These are phyloP conservation scores for Pseudomicrostroma phylloplanum DNA, from an alignment of 1,284 basidiomycete genomes.

Conservation along the genomic window DNA sequence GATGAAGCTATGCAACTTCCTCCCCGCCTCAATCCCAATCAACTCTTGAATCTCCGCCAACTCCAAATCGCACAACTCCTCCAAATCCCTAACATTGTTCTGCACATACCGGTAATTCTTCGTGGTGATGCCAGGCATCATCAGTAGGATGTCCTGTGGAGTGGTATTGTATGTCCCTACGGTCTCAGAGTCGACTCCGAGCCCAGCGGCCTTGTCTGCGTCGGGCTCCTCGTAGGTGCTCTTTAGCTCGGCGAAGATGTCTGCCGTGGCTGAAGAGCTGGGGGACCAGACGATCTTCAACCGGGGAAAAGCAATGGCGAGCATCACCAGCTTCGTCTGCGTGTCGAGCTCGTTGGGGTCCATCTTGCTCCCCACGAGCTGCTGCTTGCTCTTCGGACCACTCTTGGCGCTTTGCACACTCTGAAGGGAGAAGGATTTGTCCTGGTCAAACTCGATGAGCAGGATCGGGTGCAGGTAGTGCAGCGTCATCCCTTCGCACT, in stretches of 20 bases:
- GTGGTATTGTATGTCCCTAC: constrained; percentile 25
- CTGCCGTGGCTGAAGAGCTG: constrained; percentile 82
- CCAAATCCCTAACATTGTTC: constrained; percentile 68
- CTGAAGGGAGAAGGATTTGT: constrained; percentile 67
- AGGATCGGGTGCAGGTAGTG: constrained; percentile 91
- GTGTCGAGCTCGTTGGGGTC: constrained; percentile 54
- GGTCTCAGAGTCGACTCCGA: constrained; percentile 22
- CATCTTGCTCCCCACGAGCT: constrained; percentile 12
- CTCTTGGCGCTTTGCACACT: not conserved
- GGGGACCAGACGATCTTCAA: constrained; percentile 94
- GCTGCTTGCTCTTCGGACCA: constrained; percentile 6
- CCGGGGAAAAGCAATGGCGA: constrained; percentile 81
- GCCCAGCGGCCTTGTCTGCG: constrained; percentile 66
- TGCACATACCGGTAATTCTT: constrained; percentile 83
- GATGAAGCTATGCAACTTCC: constrained; percentile 66
- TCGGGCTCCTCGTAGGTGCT: constrained; percentile 77
- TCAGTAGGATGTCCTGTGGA: constrained; percentile 53
- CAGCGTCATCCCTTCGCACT: constrained; percentile 93
- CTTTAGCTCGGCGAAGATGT: constrained; percentile 91
- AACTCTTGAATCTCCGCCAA: constrained; percentile 48
- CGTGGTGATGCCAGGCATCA: constrained; percentile 63
- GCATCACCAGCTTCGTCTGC: constrained; percentile 82
- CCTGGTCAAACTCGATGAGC: constrained; percentile 97
- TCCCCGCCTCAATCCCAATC: constrained; percentile 75
- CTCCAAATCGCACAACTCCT: constrained; percentile 61